phyloP scores from a whole-genome alignment of 345 rosid species.

The Eutrema yunnanense region DNA sequence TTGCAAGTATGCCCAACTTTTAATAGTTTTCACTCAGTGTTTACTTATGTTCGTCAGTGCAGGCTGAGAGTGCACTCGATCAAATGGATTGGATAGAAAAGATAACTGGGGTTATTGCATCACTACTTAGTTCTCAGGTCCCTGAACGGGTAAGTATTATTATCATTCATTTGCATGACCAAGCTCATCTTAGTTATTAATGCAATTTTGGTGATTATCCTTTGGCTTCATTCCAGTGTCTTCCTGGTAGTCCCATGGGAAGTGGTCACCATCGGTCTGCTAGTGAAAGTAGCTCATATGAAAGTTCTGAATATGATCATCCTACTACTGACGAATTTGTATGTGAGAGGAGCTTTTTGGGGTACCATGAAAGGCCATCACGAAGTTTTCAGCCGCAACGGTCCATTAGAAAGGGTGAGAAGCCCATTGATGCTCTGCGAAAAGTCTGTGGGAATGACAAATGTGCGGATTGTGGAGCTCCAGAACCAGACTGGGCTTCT shows the following conservation, averaged over 20 bases:
- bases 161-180: neutral
- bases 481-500: slow-evolving; percentile 99
- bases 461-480: slow-evolving; percentile 99
- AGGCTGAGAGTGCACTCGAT: slow-evolving; percentile 98
- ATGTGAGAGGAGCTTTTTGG: slow-evolving; percentile 58
- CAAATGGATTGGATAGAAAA: slow-evolving; percentile 99
- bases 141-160: slow-evolving; percentile 70
- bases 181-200: neutral
- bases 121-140: slow-evolving; percentile 91
- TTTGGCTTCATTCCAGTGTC: slow-evolving; percentile 51
- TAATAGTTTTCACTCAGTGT: slow-evolving; percentile 31
- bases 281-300: slow-evolving; percentile 97
- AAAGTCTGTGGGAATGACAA: slow-evolving; percentile 88
- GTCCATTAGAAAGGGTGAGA: slow-evolving; percentile 61
- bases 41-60: slow-evolving; percentile 65
- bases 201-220: slow-evolving; percentile 19
- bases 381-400: slow-evolving; percentile 71
- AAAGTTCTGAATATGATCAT: slow-evolving; percentile 89
- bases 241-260: slow-evolving; percentile 73
- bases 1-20: neutral
- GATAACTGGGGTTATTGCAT: slow-evolving; percentile 98
- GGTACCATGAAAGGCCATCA: slow-evolving; percentile 56
- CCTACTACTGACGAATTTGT: slow-evolving; percentile 66
- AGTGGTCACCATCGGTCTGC: slow-evolving; percentile 91
- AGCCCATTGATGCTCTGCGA: slow-evolving; percentile 75